Base-by-base conservation (phyloP, 1,139 yeast genomes). In the Blastobotrys aristatus region DNA sequence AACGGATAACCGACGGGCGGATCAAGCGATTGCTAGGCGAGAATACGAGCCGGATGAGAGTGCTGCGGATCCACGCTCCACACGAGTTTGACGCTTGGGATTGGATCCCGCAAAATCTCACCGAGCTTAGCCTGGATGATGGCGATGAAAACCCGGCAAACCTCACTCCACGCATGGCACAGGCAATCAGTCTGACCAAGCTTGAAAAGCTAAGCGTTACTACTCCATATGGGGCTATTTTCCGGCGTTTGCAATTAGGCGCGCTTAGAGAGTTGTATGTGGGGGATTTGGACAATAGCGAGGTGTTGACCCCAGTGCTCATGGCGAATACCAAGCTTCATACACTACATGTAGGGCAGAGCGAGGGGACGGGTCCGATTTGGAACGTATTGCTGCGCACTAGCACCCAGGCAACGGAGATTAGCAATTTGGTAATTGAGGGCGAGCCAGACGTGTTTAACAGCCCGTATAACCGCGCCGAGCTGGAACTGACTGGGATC, bases 381-480 rank as follows among this genome's bases (percentile, higher is more conserved):
- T 45, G 48, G 48, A 35, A 34, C 18, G 40, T 45, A 18, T 32
- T 45, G 13, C 14, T 45, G 32, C 20, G 48, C 17, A 45, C 39
- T 21, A 5, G n/a, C 18, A 4, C n/a, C 3, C 16, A 34, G n/a
- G 31, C 43, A 4, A 21, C 21, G 16, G 27, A 36, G 20, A 22
- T 45, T 10, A 17, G 24, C n/a, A 24, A 35, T 21, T 24, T 45
- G 27, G 44, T 45, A 11, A 45, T 45, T 11, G 48, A 45, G 26
- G 48, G 48, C 13, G 48, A 45, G 29, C 48, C 48, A 10, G 40
- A 36, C 22, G 48, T 45, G 17, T 45, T 45, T 31, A 34, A 40
- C 11, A 20, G 40, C 1, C n/a, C 16, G 2, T 17, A 30, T 35
- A 31, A 40, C 31, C 33, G 40, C 7, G 22, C 18, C 16, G 14